Percentiles rank a stretch among this genome's conserved stretches.
Evolutionary conservation across 2,329 filamentous ascomycete genomes (phyloP).

Genomic region (Aspergillus bombycis): DNA sequence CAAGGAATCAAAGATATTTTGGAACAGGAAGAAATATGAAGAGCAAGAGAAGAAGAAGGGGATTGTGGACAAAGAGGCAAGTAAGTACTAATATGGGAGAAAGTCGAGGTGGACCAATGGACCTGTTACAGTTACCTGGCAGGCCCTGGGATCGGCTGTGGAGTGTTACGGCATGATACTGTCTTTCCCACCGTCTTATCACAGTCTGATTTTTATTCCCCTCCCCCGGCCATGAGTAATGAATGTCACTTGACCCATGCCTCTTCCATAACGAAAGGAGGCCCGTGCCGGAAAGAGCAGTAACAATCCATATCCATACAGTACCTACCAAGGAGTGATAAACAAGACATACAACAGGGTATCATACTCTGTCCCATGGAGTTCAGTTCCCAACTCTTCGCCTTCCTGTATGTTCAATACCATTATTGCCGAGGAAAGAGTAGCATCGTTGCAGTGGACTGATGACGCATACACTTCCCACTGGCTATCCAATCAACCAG

Average conservation of each 20-base stretch:
- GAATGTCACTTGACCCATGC: not conserved
- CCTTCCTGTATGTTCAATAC: not conserved
- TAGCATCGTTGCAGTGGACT: not conserved
- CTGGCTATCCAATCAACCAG: not conserved
- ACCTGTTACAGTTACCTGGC: slow-evolving; percentile 30
- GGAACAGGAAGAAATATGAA: not conserved
- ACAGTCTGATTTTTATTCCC: not conserved
- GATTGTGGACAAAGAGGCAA: not conserved
- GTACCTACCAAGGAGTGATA: not conserved
- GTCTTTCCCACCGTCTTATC: not conserved
- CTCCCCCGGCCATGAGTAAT: not conserved
- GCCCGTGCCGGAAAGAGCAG: not conserved
- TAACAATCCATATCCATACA: not conserved
- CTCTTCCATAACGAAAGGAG: not conserved
- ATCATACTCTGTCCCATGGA: not conserved
- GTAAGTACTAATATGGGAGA: not conserved
- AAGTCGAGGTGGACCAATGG: slow-evolving; percentile 17
- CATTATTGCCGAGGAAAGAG: slow-evolving; percentile 1
- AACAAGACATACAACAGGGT: not conserved
- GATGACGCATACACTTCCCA: slow-evolving; percentile 6
- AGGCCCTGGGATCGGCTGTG: slow-evolving; percentile 7
- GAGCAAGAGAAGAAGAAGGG: slow-evolving; percentile 2
- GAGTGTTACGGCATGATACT: slow-evolving; percentile 20
- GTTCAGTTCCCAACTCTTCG: not conserved
- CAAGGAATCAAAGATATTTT: not conserved